Percentiles rank a stretch among this genome's conserved stretches.
Evolutionary conservation across 78 protist species (phyloP).

Genomic region (Dictyostelium purpureum): DNA sequence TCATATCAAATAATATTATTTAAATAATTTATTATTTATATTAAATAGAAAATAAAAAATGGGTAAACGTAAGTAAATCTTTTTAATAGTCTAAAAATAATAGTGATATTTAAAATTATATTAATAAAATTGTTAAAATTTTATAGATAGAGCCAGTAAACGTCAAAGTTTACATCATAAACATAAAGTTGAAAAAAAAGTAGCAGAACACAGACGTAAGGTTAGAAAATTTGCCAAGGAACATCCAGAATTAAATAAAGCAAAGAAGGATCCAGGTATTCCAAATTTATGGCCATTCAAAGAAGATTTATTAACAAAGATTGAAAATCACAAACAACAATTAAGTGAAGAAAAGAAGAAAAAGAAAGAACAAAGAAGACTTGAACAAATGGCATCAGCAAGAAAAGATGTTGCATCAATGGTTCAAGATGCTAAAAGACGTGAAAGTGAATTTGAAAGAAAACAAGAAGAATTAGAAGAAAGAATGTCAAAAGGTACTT

Average conservation of each 20-base stretch:
- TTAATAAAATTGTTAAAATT: neutral
- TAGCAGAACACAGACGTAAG: slow-evolving; percentile 68
- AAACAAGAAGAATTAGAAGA: slow-evolving; percentile 28
- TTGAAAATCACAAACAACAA: slow-evolving; percentile 56
- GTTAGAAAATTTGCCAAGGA: slow-evolving; percentile 49
- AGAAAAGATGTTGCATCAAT: slow-evolving; percentile 37
- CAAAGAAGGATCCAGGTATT: slow-evolving; percentile 94
- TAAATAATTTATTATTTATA: neutral
- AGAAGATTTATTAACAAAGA: slow-evolving; percentile 84
- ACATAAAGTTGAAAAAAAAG: slow-evolving; percentile 59
- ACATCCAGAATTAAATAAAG: slow-evolving; percentile 12
- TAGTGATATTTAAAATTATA: neutral
- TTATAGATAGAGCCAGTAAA: slow-evolving; percentile 27
- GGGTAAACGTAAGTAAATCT: slow-evolving; percentile 8
- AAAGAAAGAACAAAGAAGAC: slow-evolving; percentile 56
- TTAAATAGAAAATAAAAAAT: neutral
- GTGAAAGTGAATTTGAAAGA: slow-evolving; percentile 49
- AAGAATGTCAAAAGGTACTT: neutral
- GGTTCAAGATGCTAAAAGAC: slow-evolving; percentile 46
- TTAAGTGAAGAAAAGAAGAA: slow-evolving; percentile 49
- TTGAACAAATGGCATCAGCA: neutral
- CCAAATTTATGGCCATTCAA: slow-evolving; percentile 94
- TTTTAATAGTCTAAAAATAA: neutral
- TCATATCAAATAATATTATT: neutral
- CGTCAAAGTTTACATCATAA: slow-evolving; percentile 45